Evolutionary conservation across 805 yeast genomes (phyloP).

Genomic region (Clavispora phyllophila): DNA sequence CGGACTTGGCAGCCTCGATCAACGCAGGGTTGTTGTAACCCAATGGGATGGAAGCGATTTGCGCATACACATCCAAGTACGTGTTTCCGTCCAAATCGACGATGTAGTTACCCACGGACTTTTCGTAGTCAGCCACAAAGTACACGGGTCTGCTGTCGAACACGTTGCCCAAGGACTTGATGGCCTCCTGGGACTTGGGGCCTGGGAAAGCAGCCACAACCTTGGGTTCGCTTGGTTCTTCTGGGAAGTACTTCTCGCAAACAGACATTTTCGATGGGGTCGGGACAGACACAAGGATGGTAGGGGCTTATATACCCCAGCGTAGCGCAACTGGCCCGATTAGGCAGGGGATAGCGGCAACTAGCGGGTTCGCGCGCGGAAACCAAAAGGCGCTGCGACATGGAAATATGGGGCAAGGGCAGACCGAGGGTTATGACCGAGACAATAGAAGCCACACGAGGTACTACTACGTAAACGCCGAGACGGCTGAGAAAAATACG

Average conservation of each 20-base stretch:
- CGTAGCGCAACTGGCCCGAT: not conserved
- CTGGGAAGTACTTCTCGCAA: constrained; percentile 61
- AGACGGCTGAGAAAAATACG: too few species aligned
- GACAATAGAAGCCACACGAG: too few species aligned
- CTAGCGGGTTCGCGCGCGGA: not conserved
- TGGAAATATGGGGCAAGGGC: too few species aligned
- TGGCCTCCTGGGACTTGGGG: constrained; percentile 53
- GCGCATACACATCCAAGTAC: constrained; percentile 72
- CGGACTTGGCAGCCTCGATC: constrained; percentile 61
- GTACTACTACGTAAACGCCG: too few species aligned
- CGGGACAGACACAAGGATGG: not conserved
- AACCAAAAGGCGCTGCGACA: not conserved
- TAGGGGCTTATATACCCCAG: not conserved
- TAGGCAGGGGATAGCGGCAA: constrained; percentile 1
- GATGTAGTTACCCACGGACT: constrained; percentile 74
- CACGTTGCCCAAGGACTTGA: constrained; percentile 52
- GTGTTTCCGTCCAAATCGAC: constrained; percentile 77
- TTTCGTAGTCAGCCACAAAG: constrained; percentile 70
- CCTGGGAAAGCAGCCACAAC: constrained; percentile 73
- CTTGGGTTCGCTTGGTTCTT: constrained; percentile 71
- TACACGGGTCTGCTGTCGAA: constrained; percentile 71
- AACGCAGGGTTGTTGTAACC: constrained; percentile 84
- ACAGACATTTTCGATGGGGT: constrained; percentile 29
- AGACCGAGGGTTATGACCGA: too few species aligned
- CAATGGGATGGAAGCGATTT: constrained; percentile 78